Evolutionary conservation across 192 early-diverging fungal genomes (phyloP), one percentile per base, ranked within the genome.

Genomic region (Mortierella alpina): DNA sequence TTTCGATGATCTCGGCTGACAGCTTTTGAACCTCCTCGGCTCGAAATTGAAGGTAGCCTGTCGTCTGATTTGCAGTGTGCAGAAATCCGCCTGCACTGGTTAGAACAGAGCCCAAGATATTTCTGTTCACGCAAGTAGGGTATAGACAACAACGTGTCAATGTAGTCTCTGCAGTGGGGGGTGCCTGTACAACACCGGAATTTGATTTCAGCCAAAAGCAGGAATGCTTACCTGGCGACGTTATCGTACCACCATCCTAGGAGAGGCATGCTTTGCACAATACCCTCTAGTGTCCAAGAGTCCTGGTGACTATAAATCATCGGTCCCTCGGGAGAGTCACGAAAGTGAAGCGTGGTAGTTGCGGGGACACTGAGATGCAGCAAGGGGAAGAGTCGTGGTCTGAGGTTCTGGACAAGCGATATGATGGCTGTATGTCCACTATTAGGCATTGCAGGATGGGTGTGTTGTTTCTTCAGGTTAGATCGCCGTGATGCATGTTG

Each of bases 291-390:
- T 7, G 86, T 88, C 88, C 88, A 90, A 11, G 83, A 88, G 59
- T 90, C 88, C 63, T 90, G 86, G 47, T 90, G 86, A 40, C 75
- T 80, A 46, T 84, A 85, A 49, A 90, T 88, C 70, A 86, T 86
- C 13, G 70, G 69, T 14, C 85, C 87, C 55, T 65, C 66, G 12
- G 84, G 80, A 7, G 80, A 77, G 63, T 86, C 84, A 6, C 70
- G 47, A 65, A 90, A 88, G 50, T 78, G 74, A 10, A 90, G 66
- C 2, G 86, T 86, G 0, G 84, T 85, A 6, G 86, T 84, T 0
- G 85, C 78, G 18, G 86, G 88, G 13, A 90, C 79, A 13, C 83
- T 63, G 39, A 90, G 59, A 7, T 82, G 63, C 14, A 88, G 17
- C 55, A 86, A 83, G 4, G 88, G 88, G 14, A 90, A 84, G 13